Base-by-base conservation (phyloP, 2,329 filamentous ascomycete genomes). In the Xylariales sp. region DNA sequence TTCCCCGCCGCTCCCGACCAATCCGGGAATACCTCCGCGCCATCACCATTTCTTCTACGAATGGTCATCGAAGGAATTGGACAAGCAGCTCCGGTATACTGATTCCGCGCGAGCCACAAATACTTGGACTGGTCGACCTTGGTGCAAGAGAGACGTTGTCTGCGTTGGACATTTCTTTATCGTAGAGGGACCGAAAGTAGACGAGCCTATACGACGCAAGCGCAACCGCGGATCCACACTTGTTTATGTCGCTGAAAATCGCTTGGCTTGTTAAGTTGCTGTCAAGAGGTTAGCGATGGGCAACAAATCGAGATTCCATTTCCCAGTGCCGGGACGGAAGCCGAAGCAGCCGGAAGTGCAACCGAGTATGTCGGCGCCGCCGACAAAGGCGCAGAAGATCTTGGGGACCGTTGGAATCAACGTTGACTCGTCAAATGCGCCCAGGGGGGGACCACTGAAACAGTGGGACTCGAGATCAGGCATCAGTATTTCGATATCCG, bases 371-470 rank as follows among this genome's bases (percentile, higher is more conserved):
- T 54, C 60, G n/a, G 59, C 61, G 25, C 63, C 66, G 3, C 60
- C 71, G 50, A 72, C 68, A 44, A 77, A 77, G 52, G 73, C 69
- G 1, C 71, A 75, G 49, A 71, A 68, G 50, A 64, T 76, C 12
- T 55, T 77, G 28, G 74, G 73, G 18, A 66, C 66, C 4, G 62
- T 65, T 19, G 65, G 67, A 5, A 60, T 73, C 51, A 70, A 60
- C 48, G 60, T 67, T 45, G 68, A 71, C 46, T 55, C 63, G 7
- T 43, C 48, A 31, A 51, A 43, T 31, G 31, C 44, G 27, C 29
- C 37, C 15, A 49, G 44, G 20, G 47, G 52, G 33, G 34, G 31
- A 19, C 5, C 8, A 6, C 12, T 29, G 18, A 43, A 47, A 8
- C 48, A 55, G 21, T 74, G 71, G 69, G 70, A 75, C 39, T 53